These are phyloP conservation scores for Gaeumannomyces tritici DNA, from an alignment of 2,329 filamentous ascomycete species.

Conservation along the genomic window DNA sequence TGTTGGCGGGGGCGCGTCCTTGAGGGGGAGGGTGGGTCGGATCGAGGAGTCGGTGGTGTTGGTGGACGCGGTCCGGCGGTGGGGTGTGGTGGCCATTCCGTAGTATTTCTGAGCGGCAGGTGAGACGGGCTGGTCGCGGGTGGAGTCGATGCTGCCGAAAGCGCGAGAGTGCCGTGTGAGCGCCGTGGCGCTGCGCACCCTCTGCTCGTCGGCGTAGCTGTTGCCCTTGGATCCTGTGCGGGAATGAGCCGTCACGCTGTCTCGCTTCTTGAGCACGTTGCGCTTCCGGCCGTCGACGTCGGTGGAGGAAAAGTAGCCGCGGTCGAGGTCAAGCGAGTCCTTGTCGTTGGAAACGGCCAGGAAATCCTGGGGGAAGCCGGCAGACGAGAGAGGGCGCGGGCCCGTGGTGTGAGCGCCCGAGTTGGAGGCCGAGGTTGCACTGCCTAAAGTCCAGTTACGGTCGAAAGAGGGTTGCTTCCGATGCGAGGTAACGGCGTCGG, in stretches of 20 bases:
- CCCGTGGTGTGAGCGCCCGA: background rate
- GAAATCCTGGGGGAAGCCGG: slow-evolving; percentile 35
- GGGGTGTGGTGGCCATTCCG: slow-evolving; percentile 32
- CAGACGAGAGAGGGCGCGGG: slow-evolving; percentile 40
- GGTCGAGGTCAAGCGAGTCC: slow-evolving; percentile 59
- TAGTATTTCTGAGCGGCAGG: slow-evolving; percentile 65
- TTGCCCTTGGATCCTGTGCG: slow-evolving; percentile 59
- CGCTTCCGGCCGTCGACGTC: slow-evolving; percentile 69
- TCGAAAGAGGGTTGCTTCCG: slow-evolving; percentile 63
- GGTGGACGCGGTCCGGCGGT: slow-evolving; percentile 53
- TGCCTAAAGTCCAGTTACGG: slow-evolving; percentile 58
- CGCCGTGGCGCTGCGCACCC: slow-evolving; percentile 54
- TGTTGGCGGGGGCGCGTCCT: slow-evolving; percentile 43
- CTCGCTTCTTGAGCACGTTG: slow-evolving; percentile 74
- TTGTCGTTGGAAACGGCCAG: slow-evolving; percentile 27
- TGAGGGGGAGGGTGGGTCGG: slow-evolving; percentile 39
- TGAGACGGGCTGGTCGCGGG: slow-evolving; percentile 48
- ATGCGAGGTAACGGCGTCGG: slow-evolving; percentile 29
- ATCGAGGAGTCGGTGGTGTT: slow-evolving; percentile 41
- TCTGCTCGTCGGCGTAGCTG: slow-evolving; percentile 68
- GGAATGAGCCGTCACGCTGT: slow-evolving; percentile 45
- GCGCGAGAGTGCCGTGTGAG: slow-evolving; percentile 63
- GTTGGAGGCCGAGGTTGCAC: slow-evolving; percentile 26
- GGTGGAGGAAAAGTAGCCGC: slow-evolving; percentile 87
- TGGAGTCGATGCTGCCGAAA: slow-evolving; percentile 70